Percentiles rank a stretch among this genome's conserved stretches.
phyloP scores from a whole-genome alignment of 148 eudicot genomes.

The Nepenthes gracilis region DNA sequence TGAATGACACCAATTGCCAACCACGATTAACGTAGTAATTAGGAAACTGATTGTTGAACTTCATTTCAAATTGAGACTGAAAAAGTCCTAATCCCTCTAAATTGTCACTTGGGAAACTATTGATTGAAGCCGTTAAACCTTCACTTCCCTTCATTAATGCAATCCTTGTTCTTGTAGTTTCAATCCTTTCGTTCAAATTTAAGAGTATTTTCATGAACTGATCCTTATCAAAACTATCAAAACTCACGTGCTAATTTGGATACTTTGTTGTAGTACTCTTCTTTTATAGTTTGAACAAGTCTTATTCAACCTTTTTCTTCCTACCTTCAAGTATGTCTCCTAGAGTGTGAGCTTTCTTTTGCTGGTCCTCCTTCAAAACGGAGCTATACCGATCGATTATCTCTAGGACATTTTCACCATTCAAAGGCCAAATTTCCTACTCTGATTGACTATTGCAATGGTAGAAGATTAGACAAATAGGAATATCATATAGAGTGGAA shows the following conservation, averaged over 20 bases:
- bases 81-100: not conserved
- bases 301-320: constrained; percentile 2
- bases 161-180: not conserved
- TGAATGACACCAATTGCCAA: no score
- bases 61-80: not conserved
- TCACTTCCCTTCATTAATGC: not conserved
- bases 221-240: not conserved
- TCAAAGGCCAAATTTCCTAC: not conserved
- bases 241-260: constrained; percentile 3
- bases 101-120: not conserved
- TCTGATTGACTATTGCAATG: not conserved
- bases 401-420: not conserved
- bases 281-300: not conserved
- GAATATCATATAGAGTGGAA: constrained; percentile 16
- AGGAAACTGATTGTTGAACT: no score
- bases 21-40: no score
- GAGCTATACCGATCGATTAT: constrained; percentile 9
- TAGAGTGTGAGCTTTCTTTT: constrained; percentile 4
- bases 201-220: not conserved
- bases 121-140: not conserved
- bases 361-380: constrained; percentile 7
- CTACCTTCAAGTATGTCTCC: constrained; percentile 12
- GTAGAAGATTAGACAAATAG: constrained; percentile 15
- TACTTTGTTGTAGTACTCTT: not conserved
- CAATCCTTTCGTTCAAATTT: not conserved